Conservation (phyloP, 2,329 filamentous ascomycete species). For the Ophiosphaerella narmari region DNA sequence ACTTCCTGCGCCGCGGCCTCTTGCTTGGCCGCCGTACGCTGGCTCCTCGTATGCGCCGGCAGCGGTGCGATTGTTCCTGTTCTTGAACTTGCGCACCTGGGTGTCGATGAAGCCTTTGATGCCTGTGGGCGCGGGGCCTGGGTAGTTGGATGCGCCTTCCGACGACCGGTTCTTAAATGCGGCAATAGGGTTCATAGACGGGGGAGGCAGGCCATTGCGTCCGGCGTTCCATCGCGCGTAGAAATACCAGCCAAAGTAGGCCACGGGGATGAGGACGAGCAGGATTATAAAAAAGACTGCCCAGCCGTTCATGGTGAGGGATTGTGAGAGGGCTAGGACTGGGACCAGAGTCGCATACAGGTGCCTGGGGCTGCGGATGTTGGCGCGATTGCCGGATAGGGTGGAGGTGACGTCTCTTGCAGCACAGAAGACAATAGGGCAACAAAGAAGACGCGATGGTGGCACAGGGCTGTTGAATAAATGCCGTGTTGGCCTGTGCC, state of each 20-base stretch:
- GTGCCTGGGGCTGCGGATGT: conserved; percentile 10
- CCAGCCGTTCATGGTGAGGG: conserved; percentile 43
- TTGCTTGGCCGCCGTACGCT: conserved; percentile 36
- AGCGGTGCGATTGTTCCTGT: conserved; percentile 68
- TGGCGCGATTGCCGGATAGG: conserved; percentile 12
- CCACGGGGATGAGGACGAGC: conserved; percentile 63
- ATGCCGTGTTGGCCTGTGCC: conserved; percentile 8
- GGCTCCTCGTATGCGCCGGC: conserved; percentile 76
- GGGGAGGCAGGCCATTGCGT: conserved; percentile 74
- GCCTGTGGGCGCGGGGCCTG: conserved; percentile 62
- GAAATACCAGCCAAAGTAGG: conserved; percentile 69
- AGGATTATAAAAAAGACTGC: conserved; percentile 74
- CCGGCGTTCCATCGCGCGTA: conserved; percentile 75
- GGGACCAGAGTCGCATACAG: conserved; percentile 12
- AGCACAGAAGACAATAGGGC: background rate
- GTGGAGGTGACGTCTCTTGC: conserved; percentile 3
- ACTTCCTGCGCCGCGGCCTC: conserved; percentile 54
- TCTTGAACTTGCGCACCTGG: conserved; percentile 66
- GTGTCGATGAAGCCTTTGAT: conserved; percentile 75
- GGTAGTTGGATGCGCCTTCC: conserved; percentile 48
- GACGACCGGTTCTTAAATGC: conserved; percentile 61
- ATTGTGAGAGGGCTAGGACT: conserved; percentile 10
- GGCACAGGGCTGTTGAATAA: background rate
- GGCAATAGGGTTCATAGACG: conserved; percentile 71
- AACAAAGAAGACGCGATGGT: background rate